Conservation (phyloP, 805 yeast species). For the Ogataea trehalophila region DNA sequence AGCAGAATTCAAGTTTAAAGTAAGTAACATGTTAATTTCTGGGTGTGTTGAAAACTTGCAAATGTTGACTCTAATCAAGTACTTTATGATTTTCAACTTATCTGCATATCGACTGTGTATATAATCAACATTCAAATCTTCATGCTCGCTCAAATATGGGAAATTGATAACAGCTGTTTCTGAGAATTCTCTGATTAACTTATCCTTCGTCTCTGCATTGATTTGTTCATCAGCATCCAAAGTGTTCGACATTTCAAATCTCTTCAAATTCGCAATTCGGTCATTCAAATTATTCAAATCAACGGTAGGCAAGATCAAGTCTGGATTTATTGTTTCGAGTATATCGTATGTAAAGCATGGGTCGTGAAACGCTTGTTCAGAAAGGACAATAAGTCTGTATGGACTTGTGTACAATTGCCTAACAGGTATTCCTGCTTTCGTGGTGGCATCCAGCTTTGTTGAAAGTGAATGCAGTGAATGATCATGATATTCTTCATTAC, state of each 20-base stretch:
- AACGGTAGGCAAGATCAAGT: slow-evolving; percentile 3
- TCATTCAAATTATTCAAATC: neutral
- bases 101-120: slow-evolving; percentile 8
- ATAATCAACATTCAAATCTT: slow-evolving; percentile 10
- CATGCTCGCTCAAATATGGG: slow-evolving; percentile 13
- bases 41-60: neutral
- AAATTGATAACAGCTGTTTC: slow-evolving; percentile 3
- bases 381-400: slow-evolving; percentile 8
- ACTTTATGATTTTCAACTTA: slow-evolving; percentile 10
- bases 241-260: too few relatives aligned
- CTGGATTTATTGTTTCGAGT: slow-evolving; percentile 3
- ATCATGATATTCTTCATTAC: slow-evolving; percentile 15
- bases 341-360: slow-evolving; percentile 3
- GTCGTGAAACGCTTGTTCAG: slow-evolving; percentile 3
- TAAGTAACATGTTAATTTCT: neutral
- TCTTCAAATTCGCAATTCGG: neutral
- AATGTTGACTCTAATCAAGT: slow-evolving; percentile 3
- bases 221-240: neutral
- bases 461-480: slow-evolving; percentile 17
- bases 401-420: neutral
- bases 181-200: neutral
- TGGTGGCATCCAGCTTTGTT: slow-evolving; percentile 8
- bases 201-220: neutral
- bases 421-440: neutral
- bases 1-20: slow-evolving; percentile 1